Percentiles rank a stretch among this genome's conserved stretches.
Evolutionary conservation across 306 rosid species (phyloP).

Genomic region (Sicyos edulis): DNA sequence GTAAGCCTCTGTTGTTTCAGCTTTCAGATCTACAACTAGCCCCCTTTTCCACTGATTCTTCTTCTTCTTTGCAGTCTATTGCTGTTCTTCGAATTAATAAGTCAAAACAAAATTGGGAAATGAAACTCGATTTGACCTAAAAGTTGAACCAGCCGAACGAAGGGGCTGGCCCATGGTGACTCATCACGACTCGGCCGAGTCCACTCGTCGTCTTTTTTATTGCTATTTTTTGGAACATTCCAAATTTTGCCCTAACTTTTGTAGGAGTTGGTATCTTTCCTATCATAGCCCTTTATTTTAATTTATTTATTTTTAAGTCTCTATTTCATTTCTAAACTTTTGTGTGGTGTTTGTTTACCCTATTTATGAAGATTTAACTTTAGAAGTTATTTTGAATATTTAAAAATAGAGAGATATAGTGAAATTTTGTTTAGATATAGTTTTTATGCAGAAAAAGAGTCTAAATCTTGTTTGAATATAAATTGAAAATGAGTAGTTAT

Average conservation of each 20-base stretch:
- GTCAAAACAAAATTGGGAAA: conserved; percentile 18
- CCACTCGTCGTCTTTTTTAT: conserved; percentile 1
- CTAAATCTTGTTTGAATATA: too few species aligned
- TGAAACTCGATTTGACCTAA: conserved; percentile 46
- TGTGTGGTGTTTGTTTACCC: too few species aligned
- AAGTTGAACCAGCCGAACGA: conserved; percentile 26
- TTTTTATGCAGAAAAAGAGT: too few species aligned
- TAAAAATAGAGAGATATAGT: too few species aligned
- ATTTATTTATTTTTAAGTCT: too few species aligned
- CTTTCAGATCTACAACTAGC: conserved; percentile 44
- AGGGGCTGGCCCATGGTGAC: conserved; percentile 37
- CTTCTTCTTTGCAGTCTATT: conserved; percentile 47
- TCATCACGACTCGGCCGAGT: conserved; percentile 32
- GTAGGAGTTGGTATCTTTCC: conserved; percentile 10
- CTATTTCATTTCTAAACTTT: too few species aligned
- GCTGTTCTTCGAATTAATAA: conserved; percentile 29
- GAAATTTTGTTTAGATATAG: too few species aligned
- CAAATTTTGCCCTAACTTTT: conserved; percentile 7
- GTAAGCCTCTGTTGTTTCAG: background rate
- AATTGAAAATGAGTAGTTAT: too few species aligned
- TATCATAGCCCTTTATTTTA: background rate
- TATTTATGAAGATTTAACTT: too few species aligned
- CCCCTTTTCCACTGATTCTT: conserved; percentile 25
- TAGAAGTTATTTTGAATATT: too few species aligned
- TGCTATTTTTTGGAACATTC: background rate